Conservation (phyloP, 2,329 filamentous ascomycete species). For the Tolypocladium guangdongense region DNA sequence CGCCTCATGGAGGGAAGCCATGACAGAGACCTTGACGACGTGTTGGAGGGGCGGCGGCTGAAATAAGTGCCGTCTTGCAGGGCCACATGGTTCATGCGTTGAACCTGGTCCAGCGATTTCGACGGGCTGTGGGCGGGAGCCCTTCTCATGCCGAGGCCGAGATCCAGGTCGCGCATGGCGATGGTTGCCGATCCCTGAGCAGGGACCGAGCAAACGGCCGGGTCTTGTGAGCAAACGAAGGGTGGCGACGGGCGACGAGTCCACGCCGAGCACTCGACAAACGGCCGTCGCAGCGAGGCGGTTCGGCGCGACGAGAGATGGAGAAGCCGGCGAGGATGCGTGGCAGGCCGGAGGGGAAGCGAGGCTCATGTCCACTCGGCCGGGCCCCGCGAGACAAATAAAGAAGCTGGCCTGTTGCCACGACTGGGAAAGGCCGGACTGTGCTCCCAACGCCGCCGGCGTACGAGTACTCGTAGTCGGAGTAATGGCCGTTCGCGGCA, state of each 20-base stretch:
- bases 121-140: neutral
- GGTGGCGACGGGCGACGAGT: neutral
- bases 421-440: neutral
- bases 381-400: neutral
- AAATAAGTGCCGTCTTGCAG: neutral
- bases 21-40: neutral
- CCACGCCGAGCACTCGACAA: neutral
- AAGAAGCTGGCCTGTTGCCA: neutral
- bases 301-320: neutral
- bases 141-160: neutral
- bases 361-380: neutral
- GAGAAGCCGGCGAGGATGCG: neutral
- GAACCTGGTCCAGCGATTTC: neutral
- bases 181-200: neutral
- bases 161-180: neutral
- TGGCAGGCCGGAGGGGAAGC: neutral
- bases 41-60: neutral
- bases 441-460: neutral
- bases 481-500: no score
- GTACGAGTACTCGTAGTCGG: neutral
- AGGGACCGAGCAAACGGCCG: neutral
- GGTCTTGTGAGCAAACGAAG: neutral
- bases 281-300: neutral
- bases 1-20: slow-evolving; percentile 1
- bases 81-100: neutral